Percentiles rank a stretch among this genome's conserved stretches.
phyloP scores from a whole-genome alignment of 129 eudicot genomes.

The Deinandra increscens region DNA sequence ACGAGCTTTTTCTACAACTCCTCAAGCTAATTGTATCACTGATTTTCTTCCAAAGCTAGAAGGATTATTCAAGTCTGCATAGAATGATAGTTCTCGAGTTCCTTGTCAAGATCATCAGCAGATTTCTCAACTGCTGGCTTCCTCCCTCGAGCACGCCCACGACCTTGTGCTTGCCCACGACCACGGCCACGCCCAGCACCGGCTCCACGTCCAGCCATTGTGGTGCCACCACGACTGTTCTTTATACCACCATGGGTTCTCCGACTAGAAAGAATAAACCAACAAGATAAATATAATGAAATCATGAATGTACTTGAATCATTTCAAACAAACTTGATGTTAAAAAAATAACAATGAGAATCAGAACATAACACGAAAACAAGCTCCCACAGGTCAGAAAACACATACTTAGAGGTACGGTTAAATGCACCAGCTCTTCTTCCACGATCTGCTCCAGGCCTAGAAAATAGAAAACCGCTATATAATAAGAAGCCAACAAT shows the following conservation, averaged over 20 bases:
- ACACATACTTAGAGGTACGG: constrained; percentile 52
- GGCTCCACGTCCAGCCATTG: constrained; percentile 35
- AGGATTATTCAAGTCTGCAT: constrained; percentile 43
- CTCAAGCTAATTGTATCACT: constrained; percentile 20
- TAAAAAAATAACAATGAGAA: no score
- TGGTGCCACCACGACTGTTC: constrained; percentile 35
- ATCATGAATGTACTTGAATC: background rate
- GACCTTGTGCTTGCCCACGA: constrained; percentile 39
- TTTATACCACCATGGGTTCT: constrained; percentile 49
- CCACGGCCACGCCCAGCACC: constrained; percentile 47
- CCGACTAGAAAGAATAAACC: constrained; percentile 36
- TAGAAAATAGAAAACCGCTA: constrained; percentile 27
- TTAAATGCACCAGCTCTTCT: constrained; percentile 46
- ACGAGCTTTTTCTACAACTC: constrained; percentile 40
- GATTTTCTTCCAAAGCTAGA: background rate
- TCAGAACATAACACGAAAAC: background rate
- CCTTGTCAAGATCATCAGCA: constrained; percentile 92
- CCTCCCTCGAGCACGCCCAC: constrained; percentile 51
- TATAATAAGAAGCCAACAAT: background rate
- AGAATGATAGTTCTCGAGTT: constrained; percentile 81
- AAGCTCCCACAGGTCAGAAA: background rate
- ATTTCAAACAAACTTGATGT: background rate
- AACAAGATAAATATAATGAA: background rate
- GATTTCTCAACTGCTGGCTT: constrained; percentile 58
- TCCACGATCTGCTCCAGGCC: constrained; percentile 57